These are phyloP conservation scores for Hippophae gyantsensis DNA, from an alignment of 306 rosid species.

Conservation along the genomic window DNA sequence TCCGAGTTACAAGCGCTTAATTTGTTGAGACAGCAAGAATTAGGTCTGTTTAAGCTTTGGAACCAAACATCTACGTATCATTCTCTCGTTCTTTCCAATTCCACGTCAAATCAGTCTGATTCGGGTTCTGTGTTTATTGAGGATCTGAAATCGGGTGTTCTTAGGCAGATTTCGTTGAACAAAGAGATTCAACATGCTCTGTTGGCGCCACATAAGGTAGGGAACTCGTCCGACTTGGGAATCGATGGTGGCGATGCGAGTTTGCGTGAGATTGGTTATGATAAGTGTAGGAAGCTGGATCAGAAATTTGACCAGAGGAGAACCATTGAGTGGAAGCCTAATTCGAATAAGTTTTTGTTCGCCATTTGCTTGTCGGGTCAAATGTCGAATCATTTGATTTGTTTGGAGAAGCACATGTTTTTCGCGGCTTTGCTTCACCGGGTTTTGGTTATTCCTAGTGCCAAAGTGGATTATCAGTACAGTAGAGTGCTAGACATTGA, in stretches of 20 bases:
- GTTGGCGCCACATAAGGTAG: conserved; percentile 46
- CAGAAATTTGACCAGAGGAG: conserved; percentile 43
- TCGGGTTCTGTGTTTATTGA: conserved; percentile 19
- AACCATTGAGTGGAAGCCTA: conserved; percentile 83
- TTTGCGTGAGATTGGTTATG: conserved; percentile 28
- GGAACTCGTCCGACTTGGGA: conserved; percentile 21
- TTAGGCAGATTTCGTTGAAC: conserved; percentile 58
- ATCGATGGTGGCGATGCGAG: conserved; percentile 28
- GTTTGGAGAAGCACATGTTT: conserved; percentile 92
- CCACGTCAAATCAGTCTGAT: conserved; percentile 18
- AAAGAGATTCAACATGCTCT: conserved; percentile 63
- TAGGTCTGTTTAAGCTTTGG: conserved; percentile 47
- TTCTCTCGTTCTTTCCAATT: conserved; percentile 21
- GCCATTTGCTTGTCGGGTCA: conserved; percentile 87
- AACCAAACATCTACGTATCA: conserved; percentile 26
- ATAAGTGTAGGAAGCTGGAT: conserved; percentile 58
- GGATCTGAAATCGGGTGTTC: conserved; percentile 48
- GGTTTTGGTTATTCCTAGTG: conserved; percentile 75
- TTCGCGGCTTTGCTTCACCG: conserved; percentile 77
- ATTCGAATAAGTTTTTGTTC: conserved; percentile 49
- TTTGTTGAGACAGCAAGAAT: conserved; percentile 58
- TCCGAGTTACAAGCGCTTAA: conserved; percentile 73
- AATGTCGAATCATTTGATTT: conserved; percentile 92
- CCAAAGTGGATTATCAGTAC: conserved; percentile 60
- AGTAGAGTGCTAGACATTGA: conserved; percentile 71